Conservation (phyloP, 78 protist genomes). For the Dictyostelium firmibasis region DNA sequence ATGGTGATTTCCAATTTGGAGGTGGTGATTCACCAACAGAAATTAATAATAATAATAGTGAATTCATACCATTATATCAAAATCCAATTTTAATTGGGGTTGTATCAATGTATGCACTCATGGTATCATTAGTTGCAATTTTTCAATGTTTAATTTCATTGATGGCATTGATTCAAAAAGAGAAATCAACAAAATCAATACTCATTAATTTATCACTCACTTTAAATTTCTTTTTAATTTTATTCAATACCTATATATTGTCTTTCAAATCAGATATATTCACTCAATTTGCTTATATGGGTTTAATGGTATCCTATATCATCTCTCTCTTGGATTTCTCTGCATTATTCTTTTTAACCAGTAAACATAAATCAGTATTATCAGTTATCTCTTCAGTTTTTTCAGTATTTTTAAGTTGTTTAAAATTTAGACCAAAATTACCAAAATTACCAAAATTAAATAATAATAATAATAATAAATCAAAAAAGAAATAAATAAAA, state of each 20-base stretch:
- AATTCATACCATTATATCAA: neutral
- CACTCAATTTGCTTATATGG: neutral
- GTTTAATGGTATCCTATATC: neutral
- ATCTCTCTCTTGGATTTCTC: neutral
- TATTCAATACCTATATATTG: neutral
- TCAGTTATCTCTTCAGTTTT: neutral
- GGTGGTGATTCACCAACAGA: neutral
- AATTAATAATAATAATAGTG: neutral
- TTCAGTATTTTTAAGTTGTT: neutral
- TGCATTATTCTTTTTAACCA: neutral
- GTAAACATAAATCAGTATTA: neutral
- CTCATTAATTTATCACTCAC: neutral
- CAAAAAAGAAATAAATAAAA: neutral
- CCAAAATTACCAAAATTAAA: neutral
- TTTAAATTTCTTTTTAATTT: neutral
- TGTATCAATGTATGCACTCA: neutral
- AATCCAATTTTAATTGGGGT: neutral
- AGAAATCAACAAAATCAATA: neutral
- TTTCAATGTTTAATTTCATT: neutral
- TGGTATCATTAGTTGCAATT: neutral
- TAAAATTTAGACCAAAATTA: neutral
- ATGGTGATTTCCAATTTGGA: neutral
- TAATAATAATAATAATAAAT: neutral
- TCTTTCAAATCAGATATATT: neutral
- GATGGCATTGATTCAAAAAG: neutral